Evolutionary conservation across 208 protist species (phyloP), one percentile per base, ranked within the genome.

Genomic region (Angomonas ambiguus): DNA sequence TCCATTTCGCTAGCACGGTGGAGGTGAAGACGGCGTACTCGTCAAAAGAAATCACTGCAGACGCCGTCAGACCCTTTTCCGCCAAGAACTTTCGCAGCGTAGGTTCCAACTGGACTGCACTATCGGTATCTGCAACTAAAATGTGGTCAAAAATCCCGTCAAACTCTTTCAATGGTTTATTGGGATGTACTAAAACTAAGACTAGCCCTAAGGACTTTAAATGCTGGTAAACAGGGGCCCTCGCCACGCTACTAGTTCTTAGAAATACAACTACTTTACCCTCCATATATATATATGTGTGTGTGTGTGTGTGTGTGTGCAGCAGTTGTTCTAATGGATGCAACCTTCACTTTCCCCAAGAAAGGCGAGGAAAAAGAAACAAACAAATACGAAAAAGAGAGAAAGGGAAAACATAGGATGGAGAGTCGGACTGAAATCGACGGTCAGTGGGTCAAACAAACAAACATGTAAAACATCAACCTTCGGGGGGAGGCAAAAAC

Each of bases 41-140:
- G 61, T 94, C 88, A 65, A 92, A 91, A 1, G 85, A 88, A 0
- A 94, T 67, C n/a, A 90, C 72, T 1, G 83, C 88, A n/a, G 87
- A 79, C 0, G 81, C 55, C 1, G 5, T 28, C 1, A 88, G 56
- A 10, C 27, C n/a, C 5, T 30, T 67, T 6, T 30, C 31, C 0
- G 32, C 25, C 2, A 87, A 56, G 41, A 91, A 83, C 2, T 13
- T 34, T 1, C 8, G n/a, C 32, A 91, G 64, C 1, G 72, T 71
- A 10, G 27, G 32, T 11, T 62, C 31, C 20, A 93, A 67, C 11
- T 28, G 51, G 1, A 30, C 67, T 31, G 79, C 71, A 53, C 88
- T 74, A 68, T 79, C 24, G 1, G 87, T 93, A 51, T 91, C 87
- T 8, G 67, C 53, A 13, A 62, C 51, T 24, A 91, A 66, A 63